These are phyloP conservation scores for Termitomyces sp. DNA, from an alignment of 768 basidiomycete species.

Conservation along the genomic window DNA sequence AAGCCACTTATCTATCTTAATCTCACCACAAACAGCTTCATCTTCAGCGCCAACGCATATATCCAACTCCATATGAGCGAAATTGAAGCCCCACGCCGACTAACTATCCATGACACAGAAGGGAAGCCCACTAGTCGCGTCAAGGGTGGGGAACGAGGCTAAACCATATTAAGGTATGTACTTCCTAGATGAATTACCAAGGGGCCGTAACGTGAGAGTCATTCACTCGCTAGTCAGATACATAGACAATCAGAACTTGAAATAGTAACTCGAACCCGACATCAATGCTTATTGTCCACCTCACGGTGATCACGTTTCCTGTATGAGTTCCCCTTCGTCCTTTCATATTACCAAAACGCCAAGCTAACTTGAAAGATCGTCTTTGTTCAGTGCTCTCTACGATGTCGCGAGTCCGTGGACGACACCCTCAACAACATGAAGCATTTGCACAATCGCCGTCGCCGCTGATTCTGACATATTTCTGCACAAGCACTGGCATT, in stretches of 20 bases:
- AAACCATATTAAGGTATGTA: background rate
- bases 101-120: background rate
- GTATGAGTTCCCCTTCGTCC: background rate
- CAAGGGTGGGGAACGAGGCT: background rate
- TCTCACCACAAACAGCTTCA: background rate
- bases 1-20: background rate
- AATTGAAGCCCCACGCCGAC: background rate
- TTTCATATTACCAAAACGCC: background rate
- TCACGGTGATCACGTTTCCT: background rate
- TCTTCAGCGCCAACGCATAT: background rate
- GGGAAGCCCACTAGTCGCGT: background rate
- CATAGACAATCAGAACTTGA: background rate
- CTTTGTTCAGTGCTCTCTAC: background rate
- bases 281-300: background rate
- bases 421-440: no score
- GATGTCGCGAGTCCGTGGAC: background rate
- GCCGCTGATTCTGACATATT: background rate
- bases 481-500: background rate
- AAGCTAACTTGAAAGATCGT: background rate
- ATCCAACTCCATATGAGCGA: background rate
- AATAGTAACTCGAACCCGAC: background rate
- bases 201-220: background rate
- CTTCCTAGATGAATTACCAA: background rate
- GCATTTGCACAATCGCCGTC: no score
- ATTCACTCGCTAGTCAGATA: background rate